Conservation (phyloP, 23 red algal genomes). For the Cyanidium caldarium region DNA sequence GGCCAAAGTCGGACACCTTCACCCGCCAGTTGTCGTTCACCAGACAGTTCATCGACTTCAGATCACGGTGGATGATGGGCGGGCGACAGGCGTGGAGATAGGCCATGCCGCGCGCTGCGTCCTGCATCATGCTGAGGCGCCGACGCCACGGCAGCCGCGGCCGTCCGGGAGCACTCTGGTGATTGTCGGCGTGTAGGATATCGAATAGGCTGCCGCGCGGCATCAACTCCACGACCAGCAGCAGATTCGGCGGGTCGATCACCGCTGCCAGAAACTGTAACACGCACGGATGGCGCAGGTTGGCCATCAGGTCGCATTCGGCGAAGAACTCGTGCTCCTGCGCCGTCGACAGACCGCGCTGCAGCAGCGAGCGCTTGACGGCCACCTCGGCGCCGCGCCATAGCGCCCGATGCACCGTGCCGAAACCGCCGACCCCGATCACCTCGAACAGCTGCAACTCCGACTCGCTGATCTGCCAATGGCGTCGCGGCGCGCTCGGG, state of each 20-base stretch:
- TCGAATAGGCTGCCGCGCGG: conserved; percentile 15
- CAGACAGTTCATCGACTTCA: conserved; percentile 67
- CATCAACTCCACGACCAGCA: conserved; percentile 15
- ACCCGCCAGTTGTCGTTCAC: conserved; percentile 47
- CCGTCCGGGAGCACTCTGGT: too few species aligned
- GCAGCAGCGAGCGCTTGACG: conserved; percentile 4
- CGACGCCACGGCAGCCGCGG: conserved; percentile 4
- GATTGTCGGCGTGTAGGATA: conserved; percentile 2
- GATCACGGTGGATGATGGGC: conserved; percentile 63
- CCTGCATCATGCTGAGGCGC: conserved; percentile 14
- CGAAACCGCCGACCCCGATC: conserved; percentile 18
- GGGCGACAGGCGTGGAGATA: conserved; percentile 66
- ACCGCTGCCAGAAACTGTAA: conserved; percentile 11
- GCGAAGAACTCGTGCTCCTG: conserved; percentile 10
- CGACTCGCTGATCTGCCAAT: conserved; percentile 5
- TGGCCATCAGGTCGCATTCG: conserved; percentile 17
- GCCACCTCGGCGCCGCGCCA: conserved; percentile 17
- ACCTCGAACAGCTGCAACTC: conserved; percentile 4
- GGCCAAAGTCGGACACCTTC: conserved; percentile 69
- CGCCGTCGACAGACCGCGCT: background rate
- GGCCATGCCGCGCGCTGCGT: conserved; percentile 45
- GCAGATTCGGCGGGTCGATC: conserved; percentile 7
- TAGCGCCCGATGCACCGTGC: conserved; percentile 11
- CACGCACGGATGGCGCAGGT: conserved; percentile 17
- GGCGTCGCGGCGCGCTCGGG: too few species aligned